Conservation (phyloP, 192 early-diverging fungal species). For the Oehlia diaphana region DNA sequence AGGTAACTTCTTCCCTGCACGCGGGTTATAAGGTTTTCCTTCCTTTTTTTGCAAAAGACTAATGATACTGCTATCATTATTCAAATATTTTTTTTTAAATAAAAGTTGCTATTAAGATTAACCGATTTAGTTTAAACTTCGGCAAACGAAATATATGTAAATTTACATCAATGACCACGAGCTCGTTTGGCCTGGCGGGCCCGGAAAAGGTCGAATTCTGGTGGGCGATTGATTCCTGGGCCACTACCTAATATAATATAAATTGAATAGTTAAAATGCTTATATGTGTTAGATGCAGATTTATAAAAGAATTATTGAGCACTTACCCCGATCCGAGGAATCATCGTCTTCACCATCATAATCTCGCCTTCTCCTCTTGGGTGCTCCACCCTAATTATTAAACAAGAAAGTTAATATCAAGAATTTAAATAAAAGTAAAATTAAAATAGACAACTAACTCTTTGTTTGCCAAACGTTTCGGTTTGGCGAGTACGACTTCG, state of each 20-base stretch:
- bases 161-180: background rate
- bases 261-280: background rate
- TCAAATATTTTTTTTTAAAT: too few species aligned
- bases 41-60: too few species aligned
- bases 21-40: too few species aligned
- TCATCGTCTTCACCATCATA: background rate
- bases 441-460: background rate
- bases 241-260: background rate
- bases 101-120: too few species aligned
- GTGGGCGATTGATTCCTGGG: slow-evolving; percentile 53
- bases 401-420: background rate
- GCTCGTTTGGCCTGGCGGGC: slow-evolving; percentile 35
- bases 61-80: too few species aligned
- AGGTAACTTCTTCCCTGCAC: too few species aligned
- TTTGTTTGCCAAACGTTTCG: background rate
- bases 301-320: background rate
- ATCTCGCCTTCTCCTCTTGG: background rate
- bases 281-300: background rate
- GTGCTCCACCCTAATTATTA: background rate
- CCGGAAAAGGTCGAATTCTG: slow-evolving; percentile 55
- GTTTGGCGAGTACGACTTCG: background rate
- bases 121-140: too few species aligned
- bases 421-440: background rate
- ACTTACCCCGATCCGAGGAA: background rate
- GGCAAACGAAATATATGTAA: too few species aligned